A percentile compares a stretch with the other conserved stretches of the same genome.
Conservation (phyloP, 139 green algal species). For the Prasinococcaceae sp. region DNA sequence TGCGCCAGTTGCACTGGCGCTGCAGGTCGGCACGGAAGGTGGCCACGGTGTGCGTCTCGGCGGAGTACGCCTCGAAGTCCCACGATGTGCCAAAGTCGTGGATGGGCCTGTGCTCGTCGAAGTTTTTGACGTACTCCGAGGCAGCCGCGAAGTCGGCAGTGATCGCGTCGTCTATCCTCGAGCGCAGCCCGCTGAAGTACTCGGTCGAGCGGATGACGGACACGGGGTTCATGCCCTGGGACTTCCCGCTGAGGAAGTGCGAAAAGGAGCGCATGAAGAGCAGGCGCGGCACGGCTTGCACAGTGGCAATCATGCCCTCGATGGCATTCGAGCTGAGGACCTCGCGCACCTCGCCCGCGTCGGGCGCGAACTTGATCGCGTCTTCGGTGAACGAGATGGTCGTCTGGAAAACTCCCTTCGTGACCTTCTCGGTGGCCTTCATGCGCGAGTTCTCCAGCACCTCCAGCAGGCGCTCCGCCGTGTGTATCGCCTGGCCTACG, state of each 20-base stretch:
- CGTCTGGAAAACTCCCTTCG: conserved; percentile 21
- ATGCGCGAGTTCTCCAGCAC: conserved; percentile 2
- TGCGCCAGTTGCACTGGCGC: conserved; percentile 13
- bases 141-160: conserved; percentile 10
- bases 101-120: conserved; percentile 24
- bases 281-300: conserved; percentile 13
- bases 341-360: conserved; percentile 2
- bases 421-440: conserved; percentile 4
- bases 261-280: conserved; percentile 19
- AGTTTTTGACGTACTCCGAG: conserved; percentile 7
- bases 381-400: conserved; percentile 19
- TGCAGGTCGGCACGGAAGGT: conserved; percentile 24
- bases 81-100: conserved; percentile 21
- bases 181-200: conserved; percentile 2
- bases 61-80: conserved; percentile 19
- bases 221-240: conserved; percentile 3
- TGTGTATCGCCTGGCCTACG: conserved; percentile 15
- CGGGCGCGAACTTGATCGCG: conserved; percentile 11
- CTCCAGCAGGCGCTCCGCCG: conserved; percentile 4
- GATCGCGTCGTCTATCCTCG: background rate
- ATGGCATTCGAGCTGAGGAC: conserved; percentile 4
- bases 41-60: background rate
- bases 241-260: conserved; percentile 10
- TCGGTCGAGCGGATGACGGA: conserved; percentile 3
- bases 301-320: conserved; percentile 4